phyloP scores from a whole-genome alignment of 2,329 filamentous ascomycete genomes.

The Shiraia sp. region DNA sequence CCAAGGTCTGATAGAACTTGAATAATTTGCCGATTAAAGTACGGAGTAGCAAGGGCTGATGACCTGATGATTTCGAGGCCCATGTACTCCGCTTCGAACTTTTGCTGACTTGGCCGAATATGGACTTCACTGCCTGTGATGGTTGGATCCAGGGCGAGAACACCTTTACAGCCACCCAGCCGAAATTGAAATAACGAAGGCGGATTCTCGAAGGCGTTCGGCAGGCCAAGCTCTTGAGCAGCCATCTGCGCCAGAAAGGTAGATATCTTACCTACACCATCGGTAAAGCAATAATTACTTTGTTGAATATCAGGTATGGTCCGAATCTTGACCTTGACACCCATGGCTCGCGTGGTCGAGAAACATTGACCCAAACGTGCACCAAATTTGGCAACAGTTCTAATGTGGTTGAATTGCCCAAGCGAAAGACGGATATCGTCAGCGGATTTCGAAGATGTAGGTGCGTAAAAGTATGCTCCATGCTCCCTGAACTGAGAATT shows the following conservation, averaged over 20 bases:
- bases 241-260: conserved; percentile 73
- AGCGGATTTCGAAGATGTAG: conserved; percentile 67
- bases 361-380: conserved; percentile 93
- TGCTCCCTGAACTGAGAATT: conserved; percentile 94
- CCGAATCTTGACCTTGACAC: conserved; percentile 61
- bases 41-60: conserved; percentile 75
- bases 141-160: conserved; percentile 75
- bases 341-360: conserved; percentile 82
- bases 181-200: conserved; percentile 92
- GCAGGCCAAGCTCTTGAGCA: conserved; percentile 68
- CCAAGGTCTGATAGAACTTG: conserved; percentile 79
- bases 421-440: conserved; percentile 82
- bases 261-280: conserved; percentile 94
- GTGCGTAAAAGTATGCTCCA: conserved; percentile 89
- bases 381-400: conserved; percentile 83
- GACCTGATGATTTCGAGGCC: conserved; percentile 84
- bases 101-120: conserved; percentile 82
- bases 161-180: conserved; percentile 88
- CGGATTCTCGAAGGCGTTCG: conserved; percentile 55
- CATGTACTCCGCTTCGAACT: conserved; percentile 74
- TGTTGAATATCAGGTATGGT: conserved; percentile 71
- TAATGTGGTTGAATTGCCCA: conserved; percentile 82
- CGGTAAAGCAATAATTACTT: conserved; percentile 76
- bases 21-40: conserved; percentile 89
- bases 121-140: conserved; percentile 70